Evolutionary conservation across 75 land plant genomes (phyloP).

Genomic region (Azolla pinnata): DNA sequence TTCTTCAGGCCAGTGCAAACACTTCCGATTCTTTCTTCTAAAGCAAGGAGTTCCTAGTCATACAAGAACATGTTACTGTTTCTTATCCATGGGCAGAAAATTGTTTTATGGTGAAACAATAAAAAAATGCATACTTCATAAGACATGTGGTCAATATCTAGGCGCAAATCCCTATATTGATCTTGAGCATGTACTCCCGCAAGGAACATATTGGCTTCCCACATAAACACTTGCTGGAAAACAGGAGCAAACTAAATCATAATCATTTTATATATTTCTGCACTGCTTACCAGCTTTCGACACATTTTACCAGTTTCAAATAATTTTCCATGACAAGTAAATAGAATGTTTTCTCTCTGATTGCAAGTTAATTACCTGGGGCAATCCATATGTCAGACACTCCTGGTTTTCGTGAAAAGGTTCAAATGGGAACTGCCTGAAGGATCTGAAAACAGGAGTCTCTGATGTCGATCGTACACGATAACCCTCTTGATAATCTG

Average conservation of each 20-base stretch:
- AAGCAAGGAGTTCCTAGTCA: conserved; percentile 55
- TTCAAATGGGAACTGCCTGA: not conserved
- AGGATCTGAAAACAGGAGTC: not conserved
- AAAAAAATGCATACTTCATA: conserved; percentile 60
- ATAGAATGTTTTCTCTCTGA: not conserved
- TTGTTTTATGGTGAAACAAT: no score
- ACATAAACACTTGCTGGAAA: conserved; percentile 62
- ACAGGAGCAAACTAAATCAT: no score
- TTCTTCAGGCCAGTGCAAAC: conserved; percentile 73
- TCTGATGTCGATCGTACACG: not conserved
- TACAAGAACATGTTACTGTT: not conserved
- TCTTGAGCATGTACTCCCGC: conserved; percentile 54
- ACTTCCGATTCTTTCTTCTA: conserved; percentile 74
- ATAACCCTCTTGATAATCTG: not conserved
- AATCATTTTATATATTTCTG: no score
- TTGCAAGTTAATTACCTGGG: not conserved
- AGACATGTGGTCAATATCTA: conserved; percentile 94
- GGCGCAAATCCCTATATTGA: conserved; percentile 83
- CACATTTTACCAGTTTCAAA: no score
- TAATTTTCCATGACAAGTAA: no score
- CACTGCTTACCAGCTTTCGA: no score
- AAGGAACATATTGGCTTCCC: conserved; percentile 60
- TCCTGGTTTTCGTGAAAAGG: not conserved
- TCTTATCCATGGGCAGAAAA: not conserved
- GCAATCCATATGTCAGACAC: not conserved